Base-by-base conservation (phyloP, 2,329 filamentous ascomycete species). In the Tolypocladium capitatum region DNA sequence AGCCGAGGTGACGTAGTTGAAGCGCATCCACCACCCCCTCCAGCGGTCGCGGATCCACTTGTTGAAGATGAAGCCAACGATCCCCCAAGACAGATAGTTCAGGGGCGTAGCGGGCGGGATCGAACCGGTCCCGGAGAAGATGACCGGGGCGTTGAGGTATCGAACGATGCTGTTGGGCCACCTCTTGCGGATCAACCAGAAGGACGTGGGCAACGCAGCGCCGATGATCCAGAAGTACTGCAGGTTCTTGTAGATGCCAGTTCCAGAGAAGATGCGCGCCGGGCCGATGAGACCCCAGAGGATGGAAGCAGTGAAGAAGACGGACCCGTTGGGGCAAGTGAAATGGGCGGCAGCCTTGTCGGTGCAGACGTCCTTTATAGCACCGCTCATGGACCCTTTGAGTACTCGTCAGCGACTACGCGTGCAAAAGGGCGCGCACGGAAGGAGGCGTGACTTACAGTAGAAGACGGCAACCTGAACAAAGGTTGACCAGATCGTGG, bases 21-120 rank as follows among this genome's bases (percentile, higher is more conserved):
- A 57, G 38, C 54, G 52, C 11, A n/a, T 47, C 79, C 78, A 82
- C 78, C 78, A 82, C 0, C 73, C 77, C 20, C 66, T 65, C 57
- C 66, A 77, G 41, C 68, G 66, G 53, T 70, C 69, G 24, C 71
- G 69, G 50, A 82, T 75, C 46, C 63, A 67, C 53, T 75, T 72
- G 55, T 82, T 79, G 63, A 81, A 81, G 31, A 80, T 51, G 41
- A 73, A 66, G 0, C 78, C 78, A 13, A 77, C 67, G 16, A 78
- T 63, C 5, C 71, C 75, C 78, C 78, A 82, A 7, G 69, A 63
- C 16, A 74, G 71, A 55, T 80, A 82, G 52, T 70, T 80, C 33
- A 81, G 63, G 0, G 75, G 73, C 0, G 78, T 81, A 0, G 79
- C 79, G 0, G 78, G 78, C 1, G 78, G 79, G 13, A 81, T 69